These are phyloP conservation scores for Zygoascus biomembranicola DNA, from an alignment of 805 yeast genomes.

Conservation along the genomic window DNA sequence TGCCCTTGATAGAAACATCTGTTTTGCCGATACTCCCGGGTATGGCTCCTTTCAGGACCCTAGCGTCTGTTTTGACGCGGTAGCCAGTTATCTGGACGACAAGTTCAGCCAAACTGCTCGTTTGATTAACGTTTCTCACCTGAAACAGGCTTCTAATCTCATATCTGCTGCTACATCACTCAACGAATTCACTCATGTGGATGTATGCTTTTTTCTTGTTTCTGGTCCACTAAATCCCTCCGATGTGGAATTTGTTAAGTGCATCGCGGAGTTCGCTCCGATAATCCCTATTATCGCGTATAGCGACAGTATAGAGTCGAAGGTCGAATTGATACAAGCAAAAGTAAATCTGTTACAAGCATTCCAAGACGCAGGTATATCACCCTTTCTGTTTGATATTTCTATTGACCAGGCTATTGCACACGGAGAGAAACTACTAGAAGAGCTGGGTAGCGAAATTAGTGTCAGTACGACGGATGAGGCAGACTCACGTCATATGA, in stretches of 20 bases:
- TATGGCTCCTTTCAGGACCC: conserved; percentile 13
- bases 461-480: not conserved
- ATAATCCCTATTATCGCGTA: conserved; percentile 18
- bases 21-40: conserved; percentile 20
- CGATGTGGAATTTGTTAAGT: conserved; percentile 15
- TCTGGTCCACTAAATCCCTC: conserved; percentile 10
- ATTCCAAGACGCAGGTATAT: conserved; percentile 11
- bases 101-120: conserved; percentile 17
- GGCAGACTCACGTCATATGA: not conserved
- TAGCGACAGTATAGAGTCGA: conserved; percentile 11
- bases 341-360: conserved; percentile 13
- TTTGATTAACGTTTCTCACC: conserved; percentile 15
- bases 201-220: conserved; percentile 19
- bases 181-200: conserved; percentile 18
- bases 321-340: not conserved
- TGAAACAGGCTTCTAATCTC: conserved; percentile 13
- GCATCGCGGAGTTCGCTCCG: conserved; percentile 15
- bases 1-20: conserved; percentile 17
- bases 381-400: conserved; percentile 18
- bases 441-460: not conserved
- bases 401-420: conserved; percentile 14
- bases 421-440: conserved; percentile 2
- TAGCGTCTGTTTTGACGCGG: conserved; percentile 12
- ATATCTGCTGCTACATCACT: conserved; percentile 17
- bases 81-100: conserved; percentile 17